Base-by-base conservation (phyloP, 23 red algal genomes). In the Gracilaria gracilis region DNA sequence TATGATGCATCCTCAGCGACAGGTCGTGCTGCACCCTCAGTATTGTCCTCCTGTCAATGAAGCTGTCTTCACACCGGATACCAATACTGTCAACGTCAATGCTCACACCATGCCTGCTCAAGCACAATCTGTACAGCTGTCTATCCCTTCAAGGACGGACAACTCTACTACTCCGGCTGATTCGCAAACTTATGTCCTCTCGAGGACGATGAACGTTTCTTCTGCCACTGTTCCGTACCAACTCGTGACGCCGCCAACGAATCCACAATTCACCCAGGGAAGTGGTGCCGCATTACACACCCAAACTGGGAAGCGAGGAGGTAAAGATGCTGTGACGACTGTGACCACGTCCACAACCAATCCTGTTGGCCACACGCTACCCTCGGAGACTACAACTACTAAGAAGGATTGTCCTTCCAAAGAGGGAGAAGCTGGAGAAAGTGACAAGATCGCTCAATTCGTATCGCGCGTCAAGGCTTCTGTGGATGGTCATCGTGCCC, bases 401-500 rank as follows among this genome's bases (percentile, higher is more conserved):
- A 32, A 69, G 64, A 69, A 37, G 64, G 31, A 69, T 12, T 36
- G 64, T 37, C 64, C 28, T 20, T 31, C 32, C 2, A 69, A 37
- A 37, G 37, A 51, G 38, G 25, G 75, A 11, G 48, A 88, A 9
- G 9, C 36, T 37, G 36, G 39, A 29, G 59, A 61, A 21, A 47
- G 53, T 34, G 84, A 88, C 19, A 35, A 46, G 29, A 46, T 88
- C 37, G 70, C 47, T 14, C 42, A 88, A 38, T 36, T 38, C 37
- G 84, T 88, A 14, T 76, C 84, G 7, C 50, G 35, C 1, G 36
- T 88, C 31, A 90, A 80, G 50, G 39, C 74, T 28, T 59, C 74
- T 44, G 25, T 15, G 1, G 78, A 73, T 16, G 44, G 64, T 5
- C 40, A 36, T 11, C 79, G 80, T 19, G 25, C 79, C 15, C 78